Percentiles rank a stretch among this genome's conserved stretches.
These are phyloP conservation scores for Tolypocladium capitatum DNA, from an alignment of 2,329 filamentous ascomycete genomes.

Conservation along the genomic window DNA sequence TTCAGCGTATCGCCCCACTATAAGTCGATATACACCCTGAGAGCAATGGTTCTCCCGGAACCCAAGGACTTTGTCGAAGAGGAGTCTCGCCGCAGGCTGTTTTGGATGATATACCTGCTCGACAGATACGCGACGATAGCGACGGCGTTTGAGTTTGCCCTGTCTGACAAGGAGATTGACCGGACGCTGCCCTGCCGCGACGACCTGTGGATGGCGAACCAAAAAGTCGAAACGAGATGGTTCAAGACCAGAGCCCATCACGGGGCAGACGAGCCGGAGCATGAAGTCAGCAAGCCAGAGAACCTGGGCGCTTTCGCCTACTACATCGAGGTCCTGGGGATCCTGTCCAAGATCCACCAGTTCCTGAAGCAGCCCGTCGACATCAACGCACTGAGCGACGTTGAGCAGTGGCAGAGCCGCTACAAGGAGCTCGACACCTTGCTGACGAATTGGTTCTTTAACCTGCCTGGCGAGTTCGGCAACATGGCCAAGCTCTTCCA, in stretches of 20 bases:
- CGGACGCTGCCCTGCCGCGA: slow-evolving; percentile 76
- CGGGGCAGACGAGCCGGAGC: slow-evolving; percentile 36
- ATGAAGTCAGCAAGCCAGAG: slow-evolving; percentile 56
- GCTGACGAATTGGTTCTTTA: slow-evolving; percentile 72
- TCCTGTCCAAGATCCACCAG: slow-evolving; percentile 74
- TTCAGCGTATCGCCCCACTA: slow-evolving; percentile 65
- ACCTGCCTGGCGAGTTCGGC: slow-evolving; percentile 68
- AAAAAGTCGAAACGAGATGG: slow-evolving; percentile 73
- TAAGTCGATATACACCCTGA: slow-evolving; percentile 77
- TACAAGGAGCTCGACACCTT: slow-evolving; percentile 76
- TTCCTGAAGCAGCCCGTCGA: slow-evolving; percentile 85
- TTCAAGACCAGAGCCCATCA: slow-evolving; percentile 44
- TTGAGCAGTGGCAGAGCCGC: slow-evolving; percentile 77
- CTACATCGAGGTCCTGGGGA: slow-evolving; percentile 80
- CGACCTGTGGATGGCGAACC: slow-evolving; percentile 72
- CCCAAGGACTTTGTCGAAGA: slow-evolving; percentile 80
- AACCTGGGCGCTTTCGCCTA: slow-evolving; percentile 81
- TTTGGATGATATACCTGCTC: slow-evolving; percentile 90
- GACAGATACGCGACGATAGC: slow-evolving; percentile 84
- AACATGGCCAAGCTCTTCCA: slow-evolving; percentile 72
- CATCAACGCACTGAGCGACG: slow-evolving; percentile 70
- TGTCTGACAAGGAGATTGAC: slow-evolving; percentile 84
- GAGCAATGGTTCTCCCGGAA: slow-evolving; percentile 74
- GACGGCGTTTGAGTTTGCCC: slow-evolving; percentile 81
- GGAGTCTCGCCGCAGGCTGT: slow-evolving; percentile 68